Evolutionary conservation across 2,329 filamentous ascomycete species (phyloP).

Genomic region (Tolypocladium capitatum): DNA sequence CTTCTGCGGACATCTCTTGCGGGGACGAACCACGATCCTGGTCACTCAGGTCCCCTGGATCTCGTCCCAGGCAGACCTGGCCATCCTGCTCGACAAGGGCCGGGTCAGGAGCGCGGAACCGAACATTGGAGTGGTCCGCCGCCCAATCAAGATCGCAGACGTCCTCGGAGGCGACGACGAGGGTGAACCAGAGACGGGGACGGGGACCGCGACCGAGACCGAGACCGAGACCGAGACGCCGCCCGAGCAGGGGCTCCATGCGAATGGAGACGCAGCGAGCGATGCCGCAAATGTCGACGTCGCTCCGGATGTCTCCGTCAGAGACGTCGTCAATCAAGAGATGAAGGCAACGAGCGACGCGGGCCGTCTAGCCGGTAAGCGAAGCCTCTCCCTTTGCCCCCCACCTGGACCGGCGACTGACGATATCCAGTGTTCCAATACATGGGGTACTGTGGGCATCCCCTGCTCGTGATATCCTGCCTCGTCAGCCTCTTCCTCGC

Average conservation of each 20-base stretch:
- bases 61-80: conserved; percentile 34
- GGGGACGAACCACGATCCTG: conserved; percentile 39
- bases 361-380: conserved; percentile 30
- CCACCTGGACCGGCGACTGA: conserved; percentile 5
- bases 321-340: conserved; percentile 33
- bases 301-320: conserved; percentile 20
- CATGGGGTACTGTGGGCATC: conserved; percentile 36
- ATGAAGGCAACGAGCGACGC: conserved; percentile 31
- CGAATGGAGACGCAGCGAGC: conserved; percentile 15
- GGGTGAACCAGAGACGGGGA: conserved; percentile 10
- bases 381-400: not conserved
- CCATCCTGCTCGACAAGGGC: conserved; percentile 33
- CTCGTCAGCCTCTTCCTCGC: conserved; percentile 25
- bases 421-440: conserved; percentile 30
- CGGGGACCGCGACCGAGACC: no score
- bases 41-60: conserved; percentile 45
- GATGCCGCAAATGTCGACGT: conserved; percentile 19
- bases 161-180: conserved; percentile 23
- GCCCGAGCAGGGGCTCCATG: conserved; percentile 14
- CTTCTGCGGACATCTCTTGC: conserved; percentile 42
- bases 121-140: conserved; percentile 31
- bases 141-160: conserved; percentile 28
- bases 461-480: conserved; percentile 26
- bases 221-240: conserved; percentile 11
- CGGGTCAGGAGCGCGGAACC: conserved; percentile 25